Evolutionary conservation across 2,329 filamentous ascomycete species (phyloP), one percentile per base, ranked within the genome.

Genomic region (Cladorrhinum sp.): DNA sequence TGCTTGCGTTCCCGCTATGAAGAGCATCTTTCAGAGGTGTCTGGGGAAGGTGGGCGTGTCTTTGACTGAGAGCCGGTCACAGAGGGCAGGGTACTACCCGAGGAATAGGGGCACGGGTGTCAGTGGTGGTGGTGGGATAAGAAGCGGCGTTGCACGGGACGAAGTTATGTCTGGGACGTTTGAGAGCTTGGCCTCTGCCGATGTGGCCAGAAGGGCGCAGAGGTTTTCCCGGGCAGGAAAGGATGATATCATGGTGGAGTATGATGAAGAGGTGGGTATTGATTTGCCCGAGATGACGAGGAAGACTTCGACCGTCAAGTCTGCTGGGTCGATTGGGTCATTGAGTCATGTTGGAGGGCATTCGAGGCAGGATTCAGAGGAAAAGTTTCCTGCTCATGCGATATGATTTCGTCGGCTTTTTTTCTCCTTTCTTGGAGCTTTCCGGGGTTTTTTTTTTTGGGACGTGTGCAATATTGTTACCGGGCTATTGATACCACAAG

Each of bases 1-100:
- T 3, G 66, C 66, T 2, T 67, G 66, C 55, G 60, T 67, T n/a
- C 66, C 66, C 3, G 65, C 66, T 7, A 60, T 66, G 58, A 68
- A 68, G 65, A 58, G 57, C 45, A 58, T 63, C 23, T 58, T 68
- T 9, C 66, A 68, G 53, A 2, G 29, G 22, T 64, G 63, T 22
- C 49, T 68, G 8, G 64, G 61, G 16, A 49, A 29, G 12, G 48
- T 68, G 51, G 66, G 66, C 13, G 57, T 68, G 10, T 61, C 60
- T 16, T 41, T 67, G 58, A 64, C 59, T 18, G 60, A 60, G 24
- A 56, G 55, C 12, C 48, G 27, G 54, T 52, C 48, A 49, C 49
- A 60, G 24, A 13, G 61, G 22, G 59, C 59, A 4, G 62, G 59
- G 7, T 64, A 65, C 23, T 64, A 63, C 38, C n/a, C 48, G 32